Evolutionary conservation across 495 filamentous ascomycete species (phyloP), one percentile per base, ranked within the genome.

Genomic region (Hypoxylon intermedium): DNA sequence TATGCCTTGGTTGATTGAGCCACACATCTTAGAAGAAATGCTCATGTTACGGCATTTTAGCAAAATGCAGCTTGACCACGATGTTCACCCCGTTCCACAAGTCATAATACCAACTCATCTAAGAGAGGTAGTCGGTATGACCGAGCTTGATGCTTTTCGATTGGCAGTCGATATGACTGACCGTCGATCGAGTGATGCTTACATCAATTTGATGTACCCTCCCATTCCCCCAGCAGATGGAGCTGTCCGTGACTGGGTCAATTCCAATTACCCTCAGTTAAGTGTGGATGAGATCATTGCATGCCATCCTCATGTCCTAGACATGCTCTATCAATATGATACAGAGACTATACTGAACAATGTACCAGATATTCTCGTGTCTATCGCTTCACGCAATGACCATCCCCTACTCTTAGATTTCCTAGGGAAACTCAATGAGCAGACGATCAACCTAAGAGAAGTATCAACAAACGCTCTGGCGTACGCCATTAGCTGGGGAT

Each of bases 151-250:
- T 21, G 42, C 34, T 2, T 47, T 56, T 11, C 26, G 23, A 33
- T 7, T 56, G 23, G 38, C 24, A 18, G 24, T 48, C 23, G 33
- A 56, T 9, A 23, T 48, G 12, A 16, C 41, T 6, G 53, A 56
- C 15, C 13, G 16, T 5, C 42, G 23, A 23, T 18, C 34, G 38
- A 43, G 36, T 30, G 12, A 43, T n/a, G 6, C 19, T 2, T 47
- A 23, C 44, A 31, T 57, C 15, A 36, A 49, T 23, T 18, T 57
- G 9, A 49, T 36, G 13, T 56, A 56, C 12, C 26, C 44, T 15
- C 26, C 24, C 12, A 21, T 18, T 11, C n/a, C 36, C 5, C 2
- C 44, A 12, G 19, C 1, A 13, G 7, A 49, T 13, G 16, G 9
- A 15, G n/a, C 16, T 31, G 12, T 21, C 13, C 23, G 24, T 24